Evolutionary conservation across 2,329 filamentous ascomycete species (phyloP).

Genomic region (Drechslerella coelobrocha): DNA sequence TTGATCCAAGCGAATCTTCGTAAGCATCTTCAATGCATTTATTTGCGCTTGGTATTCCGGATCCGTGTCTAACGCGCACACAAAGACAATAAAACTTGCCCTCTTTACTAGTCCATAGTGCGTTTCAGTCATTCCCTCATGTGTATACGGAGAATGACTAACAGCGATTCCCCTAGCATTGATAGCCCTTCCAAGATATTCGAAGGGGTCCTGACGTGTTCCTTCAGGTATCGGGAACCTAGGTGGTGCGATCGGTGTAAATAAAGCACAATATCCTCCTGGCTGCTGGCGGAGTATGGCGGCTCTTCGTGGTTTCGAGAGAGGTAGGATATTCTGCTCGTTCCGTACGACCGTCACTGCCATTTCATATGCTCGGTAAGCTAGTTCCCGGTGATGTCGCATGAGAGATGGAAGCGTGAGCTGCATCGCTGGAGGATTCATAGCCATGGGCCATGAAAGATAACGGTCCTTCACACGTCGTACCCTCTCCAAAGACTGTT

Average conservation of each 20-base stretch:
- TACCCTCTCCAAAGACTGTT: slow-evolving; percentile 79
- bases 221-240: slow-evolving; percentile 59
- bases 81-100: slow-evolving; percentile 68
- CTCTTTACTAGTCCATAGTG: slow-evolving; percentile 70
- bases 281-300: slow-evolving; percentile 56
- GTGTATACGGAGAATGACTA: slow-evolving; percentile 75
- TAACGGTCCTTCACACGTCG: slow-evolving; percentile 81
- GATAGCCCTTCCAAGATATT: slow-evolving; percentile 71
- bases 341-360: slow-evolving; percentile 94
- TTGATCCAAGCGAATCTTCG: slow-evolving; percentile 53
- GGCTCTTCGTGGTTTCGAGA: slow-evolving; percentile 39
- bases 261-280: slow-evolving; percentile 57
- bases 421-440: slow-evolving; percentile 75
- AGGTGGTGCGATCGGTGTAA: slow-evolving; percentile 67
- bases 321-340: slow-evolving; percentile 84
- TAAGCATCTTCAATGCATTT: slow-evolving; percentile 56
- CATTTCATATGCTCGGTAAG: slow-evolving; percentile 83
- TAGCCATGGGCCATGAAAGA: slow-evolving; percentile 87
- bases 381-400: slow-evolving; percentile 81
- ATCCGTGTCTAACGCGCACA: slow-evolving; percentile 64
- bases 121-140: slow-evolving; percentile 69
- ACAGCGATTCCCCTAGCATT: slow-evolving; percentile 68
- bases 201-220: slow-evolving; percentile 70
- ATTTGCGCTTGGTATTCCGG: slow-evolving; percentile 55
- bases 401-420: slow-evolving; percentile 77